Percentiles rank a stretch among this genome's conserved stretches.
Evolutionary conservation across 805 yeast genomes (phyloP).

Genomic region (Ogataea populi-albae): DNA sequence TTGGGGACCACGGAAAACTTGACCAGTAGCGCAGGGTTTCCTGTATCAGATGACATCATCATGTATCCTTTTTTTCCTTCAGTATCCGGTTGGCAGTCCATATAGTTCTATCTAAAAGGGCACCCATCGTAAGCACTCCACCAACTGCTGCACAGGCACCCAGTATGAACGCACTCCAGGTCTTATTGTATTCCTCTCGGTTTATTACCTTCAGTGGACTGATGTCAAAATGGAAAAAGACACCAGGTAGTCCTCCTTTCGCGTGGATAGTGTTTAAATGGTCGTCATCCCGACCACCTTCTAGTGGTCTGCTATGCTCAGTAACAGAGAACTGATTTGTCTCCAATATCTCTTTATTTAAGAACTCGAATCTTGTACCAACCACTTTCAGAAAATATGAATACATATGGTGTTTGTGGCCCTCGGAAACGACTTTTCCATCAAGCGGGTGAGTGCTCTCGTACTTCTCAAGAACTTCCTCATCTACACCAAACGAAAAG

Average conservation of each 20-base stretch:
- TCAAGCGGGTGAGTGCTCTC: constrained; percentile 67
- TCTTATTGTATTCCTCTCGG: constrained; percentile 65
- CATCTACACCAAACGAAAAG: constrained; percentile 75
- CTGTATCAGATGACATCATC: constrained; percentile 1
- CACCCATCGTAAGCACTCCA: constrained; percentile 90
- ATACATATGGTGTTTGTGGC: constrained; percentile 58
- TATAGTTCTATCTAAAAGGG: constrained; percentile 80
- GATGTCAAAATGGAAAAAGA: constrained; percentile 84
- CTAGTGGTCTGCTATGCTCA: constrained; percentile 77
- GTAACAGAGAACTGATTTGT: constrained; percentile 92
- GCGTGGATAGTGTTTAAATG: constrained; percentile 83
- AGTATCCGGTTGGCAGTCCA: constrained; percentile 85
- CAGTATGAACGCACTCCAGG: constrained; percentile 79
- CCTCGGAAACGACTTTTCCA: constrained; percentile 39
- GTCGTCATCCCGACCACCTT: constrained; percentile 87
- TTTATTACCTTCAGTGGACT: constrained; percentile 91
- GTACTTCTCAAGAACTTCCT: constrained; percentile 28
- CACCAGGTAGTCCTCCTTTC: constrained; percentile 88
- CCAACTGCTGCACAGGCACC: constrained; percentile 88
- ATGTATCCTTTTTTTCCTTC: constrained; percentile 58
- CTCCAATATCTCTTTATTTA: constrained; percentile 53
- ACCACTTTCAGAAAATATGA: constrained; percentile 87
- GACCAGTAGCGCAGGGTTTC: too few species aligned
- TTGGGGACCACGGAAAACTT: too few species aligned
- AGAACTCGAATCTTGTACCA: constrained; percentile 76